These are phyloP conservation scores for Malassezia globosa DNA, from an alignment of 1,284 basidiomycete species.

Conservation along the genomic window DNA sequence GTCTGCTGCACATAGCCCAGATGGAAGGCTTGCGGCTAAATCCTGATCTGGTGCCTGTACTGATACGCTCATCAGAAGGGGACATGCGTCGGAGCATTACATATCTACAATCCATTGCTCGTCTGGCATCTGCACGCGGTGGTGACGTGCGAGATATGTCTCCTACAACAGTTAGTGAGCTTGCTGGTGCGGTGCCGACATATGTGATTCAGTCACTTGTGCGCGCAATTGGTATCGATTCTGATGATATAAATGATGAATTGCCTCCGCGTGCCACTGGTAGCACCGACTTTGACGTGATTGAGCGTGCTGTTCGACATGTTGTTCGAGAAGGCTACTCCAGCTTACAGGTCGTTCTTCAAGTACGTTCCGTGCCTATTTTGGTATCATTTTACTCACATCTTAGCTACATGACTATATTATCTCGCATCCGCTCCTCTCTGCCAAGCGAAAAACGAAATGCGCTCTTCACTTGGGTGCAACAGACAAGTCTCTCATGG, in stretches of 20 bases:
- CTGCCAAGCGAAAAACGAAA: conserved; percentile 67
- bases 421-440: conserved; percentile 67
- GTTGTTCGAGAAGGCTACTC: conserved; percentile 82
- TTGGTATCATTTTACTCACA: background rate
- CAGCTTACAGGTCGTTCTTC: conserved; percentile 74
- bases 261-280: conserved; percentile 22
- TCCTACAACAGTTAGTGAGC: conserved; percentile 66
- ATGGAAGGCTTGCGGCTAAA: conserved; percentile 51
- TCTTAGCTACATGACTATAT: conserved; percentile 78
- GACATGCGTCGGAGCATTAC: conserved; percentile 97
- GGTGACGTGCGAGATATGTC: conserved; percentile 24
- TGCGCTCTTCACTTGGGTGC: conserved; percentile 80
- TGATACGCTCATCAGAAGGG: conserved; percentile 72
- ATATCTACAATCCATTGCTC: conserved; percentile 87
- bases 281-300: conserved; percentile 56
- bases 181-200: conserved; percentile 85
- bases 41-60: conserved; percentile 52
- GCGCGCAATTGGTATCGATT: conserved; percentile 63
- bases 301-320: conserved; percentile 62
- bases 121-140: conserved; percentile 51
- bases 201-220: conserved; percentile 62
- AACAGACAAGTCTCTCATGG: conserved; percentile 88
- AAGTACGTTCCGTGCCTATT: no score
- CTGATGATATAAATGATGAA: conserved; percentile 44
- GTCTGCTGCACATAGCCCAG: conserved; percentile 69